Base-by-base conservation (phyloP, 1,284 basidiomycete species). In the Marasmius fiardii region DNA sequence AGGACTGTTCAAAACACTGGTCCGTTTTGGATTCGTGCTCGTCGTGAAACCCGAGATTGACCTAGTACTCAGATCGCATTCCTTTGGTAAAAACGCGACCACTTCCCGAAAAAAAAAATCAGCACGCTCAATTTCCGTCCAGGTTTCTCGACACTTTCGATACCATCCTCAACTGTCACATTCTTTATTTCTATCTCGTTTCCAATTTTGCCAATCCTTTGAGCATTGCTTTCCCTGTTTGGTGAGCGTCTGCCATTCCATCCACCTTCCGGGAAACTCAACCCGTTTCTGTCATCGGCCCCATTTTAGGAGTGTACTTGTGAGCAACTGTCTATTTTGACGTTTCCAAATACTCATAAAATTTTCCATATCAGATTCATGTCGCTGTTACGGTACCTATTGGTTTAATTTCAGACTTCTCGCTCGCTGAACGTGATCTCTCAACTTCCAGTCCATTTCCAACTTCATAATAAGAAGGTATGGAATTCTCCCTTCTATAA, bases 61-160 rank as follows among this genome's bases (percentile, higher is more conserved):
- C 10, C 35, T 33, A 8, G 34, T 14, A 11, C 20, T 45, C 53
- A 80, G 78, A 70, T 81, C 41, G 67, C 64, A 3, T 65, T 71
- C 47, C 68, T 81, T 41, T 79, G 74, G 79, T 77, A 53, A 35
- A 24, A 44, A 12, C 26, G 34, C 16, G 11, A 28, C 21, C 20
- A 28, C 4, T 55, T 23, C 8, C 28, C 4, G 48, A 37, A 35
- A n/a, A n/a, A n/a, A n/a, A n/a, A n/a, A n/a, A 4, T 16, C 21
- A 43, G 45, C 24, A 31, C 51, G 16, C 44, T 52, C 37, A 14
- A 35, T 53, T 24, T 8, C 33, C 56, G 31, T 47, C 37, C 56
- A 82, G 81, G 74, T 56, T 67, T 4, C 59, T 83, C 26, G 80
- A 83, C 62, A 81, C 80, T 0, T 77, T 82, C 58, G 77, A 81